Evolutionary conservation across 345 rosid genomes (phyloP), one percentile per base, ranked within the genome.

Genomic region (Arabidopsis thaliana): DNA sequence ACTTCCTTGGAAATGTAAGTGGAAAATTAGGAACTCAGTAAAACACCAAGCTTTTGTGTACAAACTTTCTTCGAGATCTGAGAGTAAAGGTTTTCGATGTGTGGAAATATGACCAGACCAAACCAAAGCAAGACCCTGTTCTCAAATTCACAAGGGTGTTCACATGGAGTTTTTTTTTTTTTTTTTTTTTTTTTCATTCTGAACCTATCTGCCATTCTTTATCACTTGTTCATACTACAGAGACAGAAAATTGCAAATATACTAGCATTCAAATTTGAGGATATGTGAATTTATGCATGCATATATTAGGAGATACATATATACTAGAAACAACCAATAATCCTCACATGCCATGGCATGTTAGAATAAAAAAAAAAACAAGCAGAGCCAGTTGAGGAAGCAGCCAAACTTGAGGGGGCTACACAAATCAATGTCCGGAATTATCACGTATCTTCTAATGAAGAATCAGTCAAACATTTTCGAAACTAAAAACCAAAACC

Each of bases 381-480:
- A 65, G 52, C 68, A 58, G 63, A 72, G 73, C 77, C 73, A 51
- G 73, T 78, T 65, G 73, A 55, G 69, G 58, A 78, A 58, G 59
- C 62, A 65, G 81, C 77, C 81, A 78, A 78, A 78, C 58, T 59
- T n/a, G 69, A 42, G 73, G 73, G 73, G 77, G 77, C 77, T 71
- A 71, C 81, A 78, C 77, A 71, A 3, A 77, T 77, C 80, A 57
- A 71, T 78, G 68, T 78, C 63, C 57, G 2, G 42, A 48, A 24
- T 71, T 33, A 71, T 71, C 81, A 70, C 67, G 72, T 71, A 77
- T 70, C 76, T 77, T 37, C 59, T 34, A 49, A 68, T 45, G 36
- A 78, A 71, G 77, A 78, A 57, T 23, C 77, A 66, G 81, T 78
- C 77, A 78, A 78, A 78, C 77, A 72, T 72, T 78, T 73, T 72